Conservation (phyloP, 2,329 filamentous ascomycete genomes). For the Beauveria sp. region DNA sequence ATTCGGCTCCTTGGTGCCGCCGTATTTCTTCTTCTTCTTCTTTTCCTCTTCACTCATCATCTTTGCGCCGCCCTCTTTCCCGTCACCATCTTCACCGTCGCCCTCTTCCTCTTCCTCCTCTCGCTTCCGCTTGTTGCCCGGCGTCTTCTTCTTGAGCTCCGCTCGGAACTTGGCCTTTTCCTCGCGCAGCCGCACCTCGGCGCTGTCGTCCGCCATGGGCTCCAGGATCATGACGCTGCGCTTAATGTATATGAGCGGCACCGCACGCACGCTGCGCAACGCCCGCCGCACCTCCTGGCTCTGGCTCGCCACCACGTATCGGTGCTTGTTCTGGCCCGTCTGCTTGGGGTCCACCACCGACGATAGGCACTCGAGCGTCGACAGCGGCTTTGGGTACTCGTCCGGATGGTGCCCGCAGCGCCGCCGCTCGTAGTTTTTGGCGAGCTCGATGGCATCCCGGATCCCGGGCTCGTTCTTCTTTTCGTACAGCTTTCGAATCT, state of each 20-base stretch:
- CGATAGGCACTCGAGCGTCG: conserved; percentile 60
- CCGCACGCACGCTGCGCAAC: conserved; percentile 61
- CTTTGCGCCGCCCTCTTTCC: conserved; percentile 20
- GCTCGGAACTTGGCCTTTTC: conserved; percentile 69
- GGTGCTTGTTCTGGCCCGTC: conserved; percentile 64
- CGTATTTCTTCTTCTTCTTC: conserved; percentile 51
- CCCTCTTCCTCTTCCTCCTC: conserved; percentile 29
- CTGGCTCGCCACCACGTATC: conserved; percentile 72
- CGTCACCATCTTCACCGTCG: conserved; percentile 32
- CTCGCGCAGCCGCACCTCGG: conserved; percentile 55
- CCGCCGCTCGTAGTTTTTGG: conserved; percentile 68
- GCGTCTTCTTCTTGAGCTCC: conserved; percentile 48
- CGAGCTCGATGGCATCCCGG: conserved; percentile 59
- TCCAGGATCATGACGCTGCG: conserved; percentile 65
- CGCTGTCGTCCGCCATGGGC: conserved; percentile 64
- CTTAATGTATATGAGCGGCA: conserved; percentile 72
- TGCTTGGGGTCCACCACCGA: conserved; percentile 74
- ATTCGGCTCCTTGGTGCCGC: conserved; percentile 62
- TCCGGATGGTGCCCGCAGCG: conserved; percentile 71
- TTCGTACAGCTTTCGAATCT: conserved; percentile 70
- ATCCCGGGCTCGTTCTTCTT: conserved; percentile 47
- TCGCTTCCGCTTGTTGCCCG: conserved; percentile 45
- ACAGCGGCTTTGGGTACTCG: conserved; percentile 63
- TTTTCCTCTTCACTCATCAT: conserved; percentile 27
- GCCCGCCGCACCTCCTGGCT: conserved; percentile 54